phyloP scores from a whole-genome alignment of 108 stramenopile genomes.

The Cyclostephanos invisitatus region DNA sequence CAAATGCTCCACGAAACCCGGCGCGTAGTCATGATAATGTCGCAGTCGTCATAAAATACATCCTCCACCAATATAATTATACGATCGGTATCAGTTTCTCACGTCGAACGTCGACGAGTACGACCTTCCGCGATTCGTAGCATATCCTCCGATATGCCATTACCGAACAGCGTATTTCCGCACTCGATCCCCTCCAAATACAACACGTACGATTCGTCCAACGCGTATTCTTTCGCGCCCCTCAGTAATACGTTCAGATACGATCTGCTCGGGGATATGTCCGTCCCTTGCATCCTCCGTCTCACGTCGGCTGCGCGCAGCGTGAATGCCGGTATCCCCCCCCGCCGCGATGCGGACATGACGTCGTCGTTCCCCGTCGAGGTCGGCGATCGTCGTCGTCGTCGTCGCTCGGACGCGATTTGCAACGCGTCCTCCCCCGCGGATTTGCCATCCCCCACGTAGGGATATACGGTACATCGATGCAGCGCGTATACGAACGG shows the following conservation, averaged over 20 bases:
- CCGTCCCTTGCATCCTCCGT: constrained; percentile 2
- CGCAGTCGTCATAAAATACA: too few relatives aligned
- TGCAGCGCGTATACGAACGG: constrained; percentile 70
- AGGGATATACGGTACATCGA: constrained; percentile 59
- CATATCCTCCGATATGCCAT: constrained; percentile 45
- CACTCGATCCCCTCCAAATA: constrained; percentile 39
- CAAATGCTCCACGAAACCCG: too few relatives aligned
- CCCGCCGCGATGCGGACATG: constrained; percentile 4
- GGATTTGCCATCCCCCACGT: constrained; percentile 55
- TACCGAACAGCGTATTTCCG: constrained; percentile 38
- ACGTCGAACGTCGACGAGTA: background rate
- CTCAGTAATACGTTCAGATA: constrained; percentile 67
- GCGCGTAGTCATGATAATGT: too few relatives aligned
- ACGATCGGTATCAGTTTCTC: too few relatives aligned
- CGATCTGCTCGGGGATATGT: constrained; percentile 62
- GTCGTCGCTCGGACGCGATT: constrained; percentile 8
- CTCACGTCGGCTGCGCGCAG: constrained; percentile 38
- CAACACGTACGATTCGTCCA: constrained; percentile 61
- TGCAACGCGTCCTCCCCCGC: constrained; percentile 32
- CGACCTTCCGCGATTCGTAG: constrained; percentile 21
- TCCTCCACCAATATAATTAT: too few relatives aligned
- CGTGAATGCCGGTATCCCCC: constrained; percentile 55
- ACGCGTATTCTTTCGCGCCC: constrained; percentile 61
- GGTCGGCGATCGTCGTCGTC: constrained; percentile 21
- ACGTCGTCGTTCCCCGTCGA: constrained; percentile 1